Evolutionary conservation across 225 moss, liverwort and hornwort genomes (phyloP).

Genomic region (Thuidium tamariscinum): DNA sequence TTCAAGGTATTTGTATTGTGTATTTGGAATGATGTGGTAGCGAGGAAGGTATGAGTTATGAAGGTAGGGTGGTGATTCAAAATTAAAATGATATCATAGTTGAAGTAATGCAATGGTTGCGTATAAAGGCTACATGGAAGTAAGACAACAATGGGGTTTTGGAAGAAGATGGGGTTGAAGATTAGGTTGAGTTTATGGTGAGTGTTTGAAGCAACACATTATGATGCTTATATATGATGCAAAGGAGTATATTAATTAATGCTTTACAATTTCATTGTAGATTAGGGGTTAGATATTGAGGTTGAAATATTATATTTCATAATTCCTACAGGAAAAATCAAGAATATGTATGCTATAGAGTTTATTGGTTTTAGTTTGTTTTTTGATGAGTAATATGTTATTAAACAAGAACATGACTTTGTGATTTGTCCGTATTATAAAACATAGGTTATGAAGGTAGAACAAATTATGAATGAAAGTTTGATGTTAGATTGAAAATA

Average conservation of each 20-base stretch:
- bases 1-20: background rate
- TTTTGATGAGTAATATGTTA: background rate
- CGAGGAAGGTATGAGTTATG: background rate
- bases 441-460: rapidly evolving
- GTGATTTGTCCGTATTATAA: background rate
- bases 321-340: background rate
- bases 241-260: no score
- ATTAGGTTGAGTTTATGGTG: background rate
- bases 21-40: rapidly evolving
- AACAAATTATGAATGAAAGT: background rate
- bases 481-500: background rate
- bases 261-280: background rate
- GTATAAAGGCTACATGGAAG: rapidly evolving
- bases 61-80: background rate
- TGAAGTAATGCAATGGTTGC: background rate
- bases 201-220: background rate
- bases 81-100: background rate
- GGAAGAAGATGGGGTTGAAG: background rate
- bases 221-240: rapidly evolving
- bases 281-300: background rate
- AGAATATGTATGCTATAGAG: background rate
- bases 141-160: background rate
- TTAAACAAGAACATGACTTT: rapidly evolving
- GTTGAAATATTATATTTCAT: background rate
- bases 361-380: background rate